Percentiles rank a stretch among this genome's conserved stretches.
Evolutionary conservation across 2,329 filamentous ascomycete species (phyloP).

Genomic region (Nannizziopsis barbatae): DNA sequence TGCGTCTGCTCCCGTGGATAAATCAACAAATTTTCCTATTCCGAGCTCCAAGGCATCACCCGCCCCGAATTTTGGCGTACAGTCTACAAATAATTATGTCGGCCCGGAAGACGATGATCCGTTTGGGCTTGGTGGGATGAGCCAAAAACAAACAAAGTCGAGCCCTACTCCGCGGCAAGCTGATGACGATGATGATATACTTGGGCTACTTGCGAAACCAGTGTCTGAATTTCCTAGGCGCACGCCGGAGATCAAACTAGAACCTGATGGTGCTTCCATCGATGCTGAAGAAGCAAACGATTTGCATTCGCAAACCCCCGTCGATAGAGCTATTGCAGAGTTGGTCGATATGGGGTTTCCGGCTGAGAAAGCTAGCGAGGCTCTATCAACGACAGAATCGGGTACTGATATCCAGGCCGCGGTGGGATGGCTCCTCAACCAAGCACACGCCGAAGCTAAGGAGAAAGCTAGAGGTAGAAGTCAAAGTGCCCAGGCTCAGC

Average conservation of each 20-base stretch:
- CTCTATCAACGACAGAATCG: slow-evolving; percentile 10
- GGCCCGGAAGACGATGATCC: slow-evolving; percentile 67
- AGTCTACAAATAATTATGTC: slow-evolving; percentile 15
- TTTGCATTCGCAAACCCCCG: slow-evolving; percentile 36
- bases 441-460: slow-evolving; percentile 75
- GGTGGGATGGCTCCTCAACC: slow-evolving; percentile 68
- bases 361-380: slow-evolving; percentile 55
- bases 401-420: slow-evolving; percentile 13
- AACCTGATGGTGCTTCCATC: slow-evolving; percentile 16
- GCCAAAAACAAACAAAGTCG: slow-evolving; percentile 40
- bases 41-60: slow-evolving; percentile 30
- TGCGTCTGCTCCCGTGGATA: slow-evolving; percentile 47
- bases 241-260: slow-evolving; percentile 12
- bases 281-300: background rate
- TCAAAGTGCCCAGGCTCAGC: slow-evolving; percentile 12
- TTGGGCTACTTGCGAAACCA: slow-evolving; percentile 50
- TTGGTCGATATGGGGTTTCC: slow-evolving; percentile 92
- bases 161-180: slow-evolving; percentile 29
- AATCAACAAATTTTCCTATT: slow-evolving; percentile 47
- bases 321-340: slow-evolving; percentile 73
- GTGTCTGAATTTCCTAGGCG: slow-evolving; percentile 40
- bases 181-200: slow-evolving; percentile 51
- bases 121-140: slow-evolving; percentile 57
- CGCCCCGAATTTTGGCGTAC: slow-evolving; percentile 12
- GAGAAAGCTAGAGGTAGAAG: slow-evolving; percentile 46